A percentile compares a stretch with the other conserved stretches of the same genome.
These are phyloP conservation scores for Articulospora tetracladia DNA, from an alignment of 495 filamentous ascomycete species.

Conservation along the genomic window DNA sequence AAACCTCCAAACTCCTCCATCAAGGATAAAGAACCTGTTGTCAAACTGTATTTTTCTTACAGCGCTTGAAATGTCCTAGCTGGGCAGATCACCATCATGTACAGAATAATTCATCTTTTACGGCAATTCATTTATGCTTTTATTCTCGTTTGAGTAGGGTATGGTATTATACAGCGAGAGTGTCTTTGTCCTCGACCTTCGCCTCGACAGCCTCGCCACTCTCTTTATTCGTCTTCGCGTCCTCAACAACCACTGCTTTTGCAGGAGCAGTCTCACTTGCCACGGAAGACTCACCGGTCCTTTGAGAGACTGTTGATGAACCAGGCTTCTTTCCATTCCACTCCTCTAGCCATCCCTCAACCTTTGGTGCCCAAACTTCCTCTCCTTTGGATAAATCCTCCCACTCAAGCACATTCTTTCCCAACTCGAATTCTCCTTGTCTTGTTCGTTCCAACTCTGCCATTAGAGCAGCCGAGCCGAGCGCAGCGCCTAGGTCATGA, in stretches of 20 bases:
- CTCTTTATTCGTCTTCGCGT: too few relatives aligned
- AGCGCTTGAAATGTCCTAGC: too few relatives aligned
- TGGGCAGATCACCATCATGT: too few relatives aligned
- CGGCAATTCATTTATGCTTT: not conserved
- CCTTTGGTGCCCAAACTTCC: slow-evolving; percentile 75
- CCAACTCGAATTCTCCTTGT: slow-evolving; percentile 74
- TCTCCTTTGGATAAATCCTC: slow-evolving; percentile 74
- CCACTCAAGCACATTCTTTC: slow-evolving; percentile 75
- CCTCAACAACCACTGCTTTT: too few relatives aligned
- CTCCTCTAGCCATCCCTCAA: slow-evolving; percentile 57
- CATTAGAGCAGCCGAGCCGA: slow-evolving; percentile 84
- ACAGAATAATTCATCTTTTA: too few relatives aligned
- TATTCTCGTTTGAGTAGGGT: not conserved
- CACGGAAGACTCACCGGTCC: not conserved
- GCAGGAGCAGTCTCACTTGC: not conserved
- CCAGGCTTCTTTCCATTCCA: slow-evolving; percentile 37
- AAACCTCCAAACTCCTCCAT: too few relatives aligned
- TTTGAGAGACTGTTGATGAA: not conserved
- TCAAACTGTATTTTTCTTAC: not conserved
- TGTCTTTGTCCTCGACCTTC: not conserved
- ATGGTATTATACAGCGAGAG: not conserved
- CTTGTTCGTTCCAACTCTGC: slow-evolving; percentile 74
- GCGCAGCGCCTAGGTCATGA: slow-evolving; percentile 83
- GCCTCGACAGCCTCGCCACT: not conserved
- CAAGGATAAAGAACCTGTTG: too few relatives aligned